A percentile compares a stretch with the other conserved stretches of the same genome.
phyloP scores from a whole-genome alignment of 495 filamentous ascomycete species.

The Darksidea phi region DNA sequence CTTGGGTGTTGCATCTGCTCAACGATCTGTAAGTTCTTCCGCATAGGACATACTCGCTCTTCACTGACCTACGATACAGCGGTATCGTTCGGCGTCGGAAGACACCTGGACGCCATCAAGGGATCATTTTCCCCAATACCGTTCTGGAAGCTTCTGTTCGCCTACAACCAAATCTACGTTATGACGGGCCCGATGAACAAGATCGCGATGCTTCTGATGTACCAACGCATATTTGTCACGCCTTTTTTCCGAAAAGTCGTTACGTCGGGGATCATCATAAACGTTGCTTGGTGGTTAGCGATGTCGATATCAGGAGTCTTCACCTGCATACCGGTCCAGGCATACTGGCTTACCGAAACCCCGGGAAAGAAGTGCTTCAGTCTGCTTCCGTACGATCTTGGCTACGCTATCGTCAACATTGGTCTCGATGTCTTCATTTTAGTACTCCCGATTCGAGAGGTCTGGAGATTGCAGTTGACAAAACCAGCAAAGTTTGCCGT shows the following conservation, averaged over 20 bases:
- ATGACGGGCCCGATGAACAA: background rate
- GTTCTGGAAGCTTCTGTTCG: background rate
- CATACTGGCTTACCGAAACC: background rate
- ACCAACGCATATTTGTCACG: background rate
- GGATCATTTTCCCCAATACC: background rate
- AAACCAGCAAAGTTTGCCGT: background rate
- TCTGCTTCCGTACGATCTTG: background rate
- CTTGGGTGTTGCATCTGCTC: background rate
- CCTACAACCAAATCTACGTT: background rate
- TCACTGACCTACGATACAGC: background rate
- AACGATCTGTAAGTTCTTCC: background rate
- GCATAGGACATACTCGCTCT: background rate
- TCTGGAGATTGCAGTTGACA: background rate
- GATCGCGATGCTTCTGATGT: background rate
- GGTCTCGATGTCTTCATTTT: background rate
- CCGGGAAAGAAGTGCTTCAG: background rate
- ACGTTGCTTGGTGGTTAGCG: background rate
- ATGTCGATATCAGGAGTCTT: background rate
- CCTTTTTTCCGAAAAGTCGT: background rate
- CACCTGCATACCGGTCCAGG: background rate
- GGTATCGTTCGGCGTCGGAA: background rate
- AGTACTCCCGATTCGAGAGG: background rate
- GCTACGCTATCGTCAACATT: background rate
- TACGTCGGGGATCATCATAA: background rate
- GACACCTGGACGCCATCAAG: background rate